Evolutionary conservation across 1,139 yeast species (phyloP).

Genomic region (Yamadazyma friedrichii): DNA sequence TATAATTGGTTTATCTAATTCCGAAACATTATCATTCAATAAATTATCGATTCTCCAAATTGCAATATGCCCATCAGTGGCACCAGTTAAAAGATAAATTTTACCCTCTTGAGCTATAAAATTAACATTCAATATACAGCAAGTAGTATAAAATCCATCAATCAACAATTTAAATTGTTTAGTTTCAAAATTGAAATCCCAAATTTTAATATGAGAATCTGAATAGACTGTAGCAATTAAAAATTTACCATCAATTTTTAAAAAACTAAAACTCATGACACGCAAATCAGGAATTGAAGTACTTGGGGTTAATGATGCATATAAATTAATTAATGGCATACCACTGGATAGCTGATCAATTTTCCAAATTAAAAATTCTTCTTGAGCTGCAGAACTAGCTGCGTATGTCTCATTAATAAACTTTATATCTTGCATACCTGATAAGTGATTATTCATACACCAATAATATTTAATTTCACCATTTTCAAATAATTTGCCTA

Average conservation of each 20-base stretch:
- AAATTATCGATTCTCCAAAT: slow-evolving; percentile 39
- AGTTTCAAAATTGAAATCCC: slow-evolving; percentile 45
- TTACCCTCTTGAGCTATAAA: slow-evolving; percentile 34
- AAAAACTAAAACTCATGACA: slow-evolving; percentile 76
- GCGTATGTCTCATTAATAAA: slow-evolving; percentile 51
- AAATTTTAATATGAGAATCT: slow-evolving; percentile 71
- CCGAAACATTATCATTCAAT: not conserved
- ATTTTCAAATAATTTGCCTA: slow-evolving; percentile 43
- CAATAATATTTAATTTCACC: slow-evolving; percentile 52
- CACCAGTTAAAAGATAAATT: slow-evolving; percentile 50
- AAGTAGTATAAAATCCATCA: slow-evolving; percentile 59
- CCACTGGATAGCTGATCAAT: slow-evolving; percentile 30
- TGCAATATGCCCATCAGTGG: slow-evolving; percentile 82
- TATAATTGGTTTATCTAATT: slow-evolving; percentile 28
- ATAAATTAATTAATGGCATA: slow-evolving; percentile 44
- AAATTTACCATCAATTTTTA: slow-evolving; percentile 41
- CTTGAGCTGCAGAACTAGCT: slow-evolving; percentile 81
- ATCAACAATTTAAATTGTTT: slow-evolving; percentile 43
- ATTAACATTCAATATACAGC: slow-evolving; percentile 70
- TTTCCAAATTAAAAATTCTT: slow-evolving; percentile 83
- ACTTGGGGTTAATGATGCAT: slow-evolving; percentile 47
- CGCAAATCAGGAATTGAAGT: slow-evolving; percentile 75
- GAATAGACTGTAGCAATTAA: slow-evolving; percentile 75
- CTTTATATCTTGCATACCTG: slow-evolving; percentile 78
- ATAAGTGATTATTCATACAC: slow-evolving; percentile 77